phyloP scores from a whole-genome alignment of 352 stramenopile genomes.

The Globisporangium middletonii region DNA sequence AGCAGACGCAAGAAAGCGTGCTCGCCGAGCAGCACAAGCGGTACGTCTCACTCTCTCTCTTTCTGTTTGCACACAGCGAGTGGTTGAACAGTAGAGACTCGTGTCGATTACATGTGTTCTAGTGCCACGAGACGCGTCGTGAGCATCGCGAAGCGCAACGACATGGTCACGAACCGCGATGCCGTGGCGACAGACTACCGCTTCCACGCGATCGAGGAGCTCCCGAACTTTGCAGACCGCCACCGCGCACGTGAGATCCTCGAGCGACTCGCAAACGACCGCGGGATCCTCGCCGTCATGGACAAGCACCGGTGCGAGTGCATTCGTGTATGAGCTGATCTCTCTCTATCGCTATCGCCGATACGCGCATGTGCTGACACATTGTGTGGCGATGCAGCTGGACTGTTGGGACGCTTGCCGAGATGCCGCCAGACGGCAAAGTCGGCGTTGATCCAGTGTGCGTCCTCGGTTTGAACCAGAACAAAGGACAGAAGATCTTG shows the following conservation, averaged over 20 bases:
- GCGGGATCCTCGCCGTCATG: slow-evolving; percentile 85
- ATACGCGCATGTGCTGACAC: neutral
- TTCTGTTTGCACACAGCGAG: neutral
- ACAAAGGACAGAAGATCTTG: slow-evolving; percentile 93
- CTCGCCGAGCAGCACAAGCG: slow-evolving; percentile 38
- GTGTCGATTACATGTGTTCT: neutral
- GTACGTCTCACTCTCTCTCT: slow-evolving; percentile 15
- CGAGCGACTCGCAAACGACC: slow-evolving; percentile 78
- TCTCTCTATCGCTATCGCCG: neutral
- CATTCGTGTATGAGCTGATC: neutral
- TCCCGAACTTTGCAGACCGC: slow-evolving; percentile 49
- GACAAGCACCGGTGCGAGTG: slow-evolving; percentile 73
- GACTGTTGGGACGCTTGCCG: slow-evolving; percentile 78
- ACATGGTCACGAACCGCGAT: slow-evolving; percentile 26
- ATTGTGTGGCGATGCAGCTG: slow-evolving; percentile 33
- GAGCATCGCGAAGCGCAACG: slow-evolving; percentile 49
- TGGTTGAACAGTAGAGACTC: neutral
- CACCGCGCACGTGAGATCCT: slow-evolving; percentile 73
- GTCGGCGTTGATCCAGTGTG: slow-evolving; percentile 85
- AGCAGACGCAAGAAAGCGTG: slow-evolving; percentile 28
- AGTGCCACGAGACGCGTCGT: slow-evolving; percentile 54
- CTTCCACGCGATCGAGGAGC: slow-evolving; percentile 66
- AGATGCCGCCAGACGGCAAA: slow-evolving; percentile 90
- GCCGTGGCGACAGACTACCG: slow-evolving; percentile 42
- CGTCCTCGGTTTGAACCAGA: slow-evolving; percentile 92